These are phyloP conservation scores for Ceratorhiza oryzae-sativae DNA, from an alignment of 1,284 basidiomycete genomes.

Conservation along the genomic window DNA sequence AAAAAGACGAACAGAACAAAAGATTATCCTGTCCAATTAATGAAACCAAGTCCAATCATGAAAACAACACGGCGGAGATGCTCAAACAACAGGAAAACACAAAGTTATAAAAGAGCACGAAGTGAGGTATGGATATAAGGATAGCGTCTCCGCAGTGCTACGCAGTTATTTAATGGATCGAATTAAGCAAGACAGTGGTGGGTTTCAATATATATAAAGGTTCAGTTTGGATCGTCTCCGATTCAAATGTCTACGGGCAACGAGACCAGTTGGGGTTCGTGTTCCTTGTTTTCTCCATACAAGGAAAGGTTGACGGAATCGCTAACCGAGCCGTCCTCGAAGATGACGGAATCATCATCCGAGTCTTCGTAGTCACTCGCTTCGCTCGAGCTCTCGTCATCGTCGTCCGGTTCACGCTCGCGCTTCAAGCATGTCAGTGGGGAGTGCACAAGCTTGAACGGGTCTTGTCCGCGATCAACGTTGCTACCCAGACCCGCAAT, in stretches of 20 bases:
- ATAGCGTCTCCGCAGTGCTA: constrained; percentile 14
- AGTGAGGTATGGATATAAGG: constrained; percentile 3
- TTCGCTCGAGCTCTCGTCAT: background rate
- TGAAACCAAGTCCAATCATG: constrained; percentile 1
- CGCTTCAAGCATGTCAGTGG: constrained; percentile 6
- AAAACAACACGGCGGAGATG: constrained; percentile 20
- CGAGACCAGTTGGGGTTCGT: background rate
- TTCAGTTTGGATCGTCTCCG: background rate
- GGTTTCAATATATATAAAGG: background rate
- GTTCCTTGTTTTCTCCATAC: constrained; percentile 8
- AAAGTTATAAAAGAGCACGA: background rate
- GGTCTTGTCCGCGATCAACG: background rate
- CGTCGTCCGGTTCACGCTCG: constrained; percentile 1
- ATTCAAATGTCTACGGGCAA: constrained; percentile 4
- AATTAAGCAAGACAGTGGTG: background rate
- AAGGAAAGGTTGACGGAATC: constrained; percentile 31
- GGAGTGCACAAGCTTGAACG: background rate
- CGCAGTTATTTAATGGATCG: background rate
- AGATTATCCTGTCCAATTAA: background rate
- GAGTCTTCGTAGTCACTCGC: constrained; percentile 23
- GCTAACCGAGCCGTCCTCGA: constrained; percentile 31
- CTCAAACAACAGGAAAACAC: background rate
- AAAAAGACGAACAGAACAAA: background rate
- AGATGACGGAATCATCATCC: constrained; percentile 34
- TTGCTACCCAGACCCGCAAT: background rate